Percentiles rank a stretch among this genome's conserved stretches.
Conservation (phyloP, 352 stramenopile species). For the Globisporangium orthogonon region DNA sequence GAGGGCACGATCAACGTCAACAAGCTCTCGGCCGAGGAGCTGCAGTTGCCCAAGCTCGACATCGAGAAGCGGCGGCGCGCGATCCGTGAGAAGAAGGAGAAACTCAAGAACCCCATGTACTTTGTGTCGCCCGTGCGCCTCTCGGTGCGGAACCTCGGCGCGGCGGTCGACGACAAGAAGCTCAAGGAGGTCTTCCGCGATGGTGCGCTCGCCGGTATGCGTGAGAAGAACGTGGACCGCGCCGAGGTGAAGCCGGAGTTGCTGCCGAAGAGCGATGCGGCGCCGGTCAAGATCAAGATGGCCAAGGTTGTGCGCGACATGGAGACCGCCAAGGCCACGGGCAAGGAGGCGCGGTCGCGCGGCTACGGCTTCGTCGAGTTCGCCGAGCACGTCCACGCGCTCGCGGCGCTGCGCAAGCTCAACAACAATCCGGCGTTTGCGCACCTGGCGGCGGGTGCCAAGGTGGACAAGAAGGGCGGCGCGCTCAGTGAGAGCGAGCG, state of each 20-base stretch:
- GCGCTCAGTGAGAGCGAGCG: conserved; percentile 44
- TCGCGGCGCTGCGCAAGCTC: conserved; percentile 92
- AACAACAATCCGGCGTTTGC: conserved; percentile 97
- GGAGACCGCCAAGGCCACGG: conserved; percentile 43
- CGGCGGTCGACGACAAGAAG: conserved; percentile 80
- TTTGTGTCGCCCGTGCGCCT: conserved; percentile 95
- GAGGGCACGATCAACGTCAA: conserved; percentile 93
- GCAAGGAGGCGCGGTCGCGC: conserved; percentile 52
- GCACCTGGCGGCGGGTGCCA: conserved; percentile 43
- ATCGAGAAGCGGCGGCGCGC: conserved; percentile 91
- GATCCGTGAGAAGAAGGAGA: conserved; percentile 94
- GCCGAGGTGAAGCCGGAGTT: conserved; percentile 79
- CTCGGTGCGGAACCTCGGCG: conserved; percentile 91
- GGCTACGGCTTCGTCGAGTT: conserved; percentile 97
- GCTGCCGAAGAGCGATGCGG: conserved; percentile 23
- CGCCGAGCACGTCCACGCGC: conserved; percentile 91
- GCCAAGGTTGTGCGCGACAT: conserved; percentile 78
- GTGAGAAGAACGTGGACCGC: conserved; percentile 62
- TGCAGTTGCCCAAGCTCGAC: conserved; percentile 86
- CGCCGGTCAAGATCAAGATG: conserved; percentile 73
- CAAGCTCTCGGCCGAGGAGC: conserved; percentile 84
- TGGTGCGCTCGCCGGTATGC: conserved; percentile 62
- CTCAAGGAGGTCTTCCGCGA: conserved; percentile 90
- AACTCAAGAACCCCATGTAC: conserved; percentile 96
- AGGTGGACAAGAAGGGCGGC: conserved; percentile 24